Evolutionary conservation across 2,329 filamentous ascomycete species (phyloP).

Genomic region (Coniosporium tulheliwenetii): DNA sequence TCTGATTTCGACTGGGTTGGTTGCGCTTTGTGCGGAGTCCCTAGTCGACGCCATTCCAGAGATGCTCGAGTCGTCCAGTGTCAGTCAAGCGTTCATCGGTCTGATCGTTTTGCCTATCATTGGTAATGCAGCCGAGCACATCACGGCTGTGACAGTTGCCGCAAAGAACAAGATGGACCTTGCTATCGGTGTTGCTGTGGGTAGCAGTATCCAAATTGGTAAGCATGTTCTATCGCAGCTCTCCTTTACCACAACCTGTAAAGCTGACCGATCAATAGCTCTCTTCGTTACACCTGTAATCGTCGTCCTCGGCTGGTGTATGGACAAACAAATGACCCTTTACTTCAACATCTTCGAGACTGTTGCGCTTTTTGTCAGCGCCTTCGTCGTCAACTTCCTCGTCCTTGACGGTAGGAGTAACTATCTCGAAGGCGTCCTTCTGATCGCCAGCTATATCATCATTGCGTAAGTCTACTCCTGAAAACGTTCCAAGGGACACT

Average conservation of each 20-base stretch:
- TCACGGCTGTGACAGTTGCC: conserved; percentile 64
- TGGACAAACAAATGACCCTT: conserved; percentile 53
- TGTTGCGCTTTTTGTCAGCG: conserved; percentile 65
- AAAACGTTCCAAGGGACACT: neutral
- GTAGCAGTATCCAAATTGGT: conserved; percentile 63
- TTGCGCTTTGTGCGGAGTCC: conserved; percentile 53
- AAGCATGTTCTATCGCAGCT: conserved; percentile 1
- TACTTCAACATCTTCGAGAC: conserved; percentile 48
- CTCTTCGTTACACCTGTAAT: conserved; percentile 65
- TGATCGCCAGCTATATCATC: conserved; percentile 66
- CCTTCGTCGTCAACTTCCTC: conserved; percentile 73
- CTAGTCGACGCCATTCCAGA: conserved; percentile 59
- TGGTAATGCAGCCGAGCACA: conserved; percentile 72
- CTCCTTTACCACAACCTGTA: neutral
- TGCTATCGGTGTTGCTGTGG: conserved; percentile 65
- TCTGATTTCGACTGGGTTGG: conserved; percentile 36
- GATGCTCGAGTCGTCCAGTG: conserved; percentile 41
- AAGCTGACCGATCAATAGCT: conserved; percentile 20
- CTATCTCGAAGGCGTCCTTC: conserved; percentile 61
- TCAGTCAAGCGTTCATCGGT: conserved; percentile 63
- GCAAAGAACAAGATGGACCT: conserved; percentile 78
- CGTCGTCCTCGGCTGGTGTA: conserved; percentile 64
- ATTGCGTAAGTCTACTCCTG: conserved; percentile 39
- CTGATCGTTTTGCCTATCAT: conserved; percentile 69
- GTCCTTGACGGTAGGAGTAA: conserved; percentile 73